These are phyloP conservation scores for Rheum nobile DNA, from an alignment of 148 eudicot species.

Conservation along the genomic window DNA sequence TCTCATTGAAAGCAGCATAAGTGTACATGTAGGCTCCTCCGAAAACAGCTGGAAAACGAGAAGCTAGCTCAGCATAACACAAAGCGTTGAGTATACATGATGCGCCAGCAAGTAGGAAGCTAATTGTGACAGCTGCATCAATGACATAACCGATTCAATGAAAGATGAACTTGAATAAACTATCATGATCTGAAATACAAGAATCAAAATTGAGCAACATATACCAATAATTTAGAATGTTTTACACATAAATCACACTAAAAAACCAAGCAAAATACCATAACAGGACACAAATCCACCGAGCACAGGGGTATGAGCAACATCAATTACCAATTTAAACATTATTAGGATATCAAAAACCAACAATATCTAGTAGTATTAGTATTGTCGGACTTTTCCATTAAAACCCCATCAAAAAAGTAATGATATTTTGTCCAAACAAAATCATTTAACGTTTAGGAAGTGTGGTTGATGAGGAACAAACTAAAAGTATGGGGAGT, in stretches of 20 bases:
- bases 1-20: slow-evolving; percentile 94
- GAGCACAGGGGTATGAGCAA: neutral
- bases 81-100: slow-evolving; percentile 91
- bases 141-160: neutral
- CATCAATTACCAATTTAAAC: neutral
- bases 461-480: too few species aligned
- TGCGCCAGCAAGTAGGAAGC: slow-evolving; percentile 85
- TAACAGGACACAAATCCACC: neutral
- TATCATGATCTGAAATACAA: neutral
- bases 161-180: neutral
- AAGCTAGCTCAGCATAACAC: slow-evolving; percentile 91
- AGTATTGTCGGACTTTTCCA: too few species aligned
- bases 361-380: too few species aligned
- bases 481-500: too few species aligned
- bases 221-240: neutral
- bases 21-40: slow-evolving; percentile 95
- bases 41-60: slow-evolving; percentile 96
- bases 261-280: neutral
- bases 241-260: neutral
- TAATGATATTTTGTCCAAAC: too few species aligned
- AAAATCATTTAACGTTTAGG: too few species aligned
- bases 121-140: slow-evolving; percentile 77
- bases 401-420: neutral
- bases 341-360: too few species aligned
- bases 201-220: neutral